Base-by-base conservation (phyloP, 1,284 basidiomycete species). In the Naganishia sp. region DNA sequence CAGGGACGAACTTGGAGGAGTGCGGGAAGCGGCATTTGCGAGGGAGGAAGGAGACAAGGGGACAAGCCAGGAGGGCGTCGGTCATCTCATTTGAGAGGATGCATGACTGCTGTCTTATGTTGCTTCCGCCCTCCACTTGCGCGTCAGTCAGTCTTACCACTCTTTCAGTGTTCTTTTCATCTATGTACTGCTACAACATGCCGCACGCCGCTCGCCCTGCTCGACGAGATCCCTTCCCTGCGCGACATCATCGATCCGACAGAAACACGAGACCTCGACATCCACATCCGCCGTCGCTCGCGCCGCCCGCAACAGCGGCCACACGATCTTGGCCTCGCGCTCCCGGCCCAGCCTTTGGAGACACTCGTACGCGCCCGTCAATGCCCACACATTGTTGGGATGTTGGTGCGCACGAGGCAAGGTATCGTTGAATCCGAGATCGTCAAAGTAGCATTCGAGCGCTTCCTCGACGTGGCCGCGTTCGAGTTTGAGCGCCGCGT, bases 351-450 rank as follows among this genome's bases (percentile, higher is more conserved):
- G 65, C 47, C 52, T 65, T 7, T 67, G 56, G 31, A 78, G 66
- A 57, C 76, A 78, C 66, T 78, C 74, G 57, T 78, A 71, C 68
- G 74, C 77, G 13, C 77, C 77, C 45, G 74, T 73, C 35, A 78
- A 64, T 1, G 75, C 75, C 77, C 77, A 78, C 41, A 78, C 74
- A 51, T 77, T 78, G 67, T 76, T 75, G 4, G 76, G 77, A 69
- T 78, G 77, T 52, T 72, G 72, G 53, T 71, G 66, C 2, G 76
- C 73, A 28, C 76, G 67, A 13, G 75, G 69, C 7, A 78, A 67
- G 11, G 68, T 66, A 9, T 67, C 64, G 54, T 67, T 68, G 64
- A 72, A 73, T 0, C 77, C 77, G 3, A 78, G 68, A 68, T 78
- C 77, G 45, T 70, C 75, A 25, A 71, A 75, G 54, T 77, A 78